Base-by-base conservation (phyloP, 1,284 basidiomycete species). In the Sutorius eximius region DNA sequence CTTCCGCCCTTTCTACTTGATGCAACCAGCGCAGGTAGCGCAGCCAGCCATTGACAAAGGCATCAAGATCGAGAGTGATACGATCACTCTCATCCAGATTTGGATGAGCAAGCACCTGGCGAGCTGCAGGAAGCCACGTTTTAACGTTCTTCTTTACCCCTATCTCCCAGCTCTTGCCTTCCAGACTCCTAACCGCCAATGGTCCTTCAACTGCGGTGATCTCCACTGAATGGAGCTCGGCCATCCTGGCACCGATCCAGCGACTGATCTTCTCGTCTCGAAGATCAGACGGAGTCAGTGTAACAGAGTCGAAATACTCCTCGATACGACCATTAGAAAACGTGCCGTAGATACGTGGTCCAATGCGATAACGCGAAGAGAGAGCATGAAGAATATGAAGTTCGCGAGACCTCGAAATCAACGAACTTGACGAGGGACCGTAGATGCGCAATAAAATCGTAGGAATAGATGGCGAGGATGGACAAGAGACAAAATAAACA, bases 281-380 rank as follows among this genome's bases (percentile, higher is more conserved):
- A 59, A 97, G 77, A 68, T 96, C 91, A 37, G 79, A 69, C 10
- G 89, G 79, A 0, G 83, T 86, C 45, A 97, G 77, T 1, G 93
- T 87, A 30, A 84, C 80, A 18, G 93, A 93, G 57, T 94, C 85
- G 71, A 97, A 96, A 73, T 92, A 95, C 70, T 97, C 89, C 75
- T 97, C 95, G 47, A 97, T 77, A 38, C 95, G 86, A 36, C 95
- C 95, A 71, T 98, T 98, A 62, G 83, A 81, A 72, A 98, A 97
- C 1, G 94, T 97, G 50, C 95, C 95, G 68, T 91, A 93, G 30
- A 98, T 85, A 60, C 83, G 82, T 30, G 95, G 93, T n/a, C 93
- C 95, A 53, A 98, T 89, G 61, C 82, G 82, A 73, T 95, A 96
- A 58, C 78, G 79, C 18, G 90, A 89, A 34, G 92, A 95, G 46